A percentile compares a stretch with the other conserved stretches of the same genome.
Evolutionary conservation across 495 filamentous ascomycete genomes (phyloP).

Genomic region (Amniculicola lignicola): DNA sequence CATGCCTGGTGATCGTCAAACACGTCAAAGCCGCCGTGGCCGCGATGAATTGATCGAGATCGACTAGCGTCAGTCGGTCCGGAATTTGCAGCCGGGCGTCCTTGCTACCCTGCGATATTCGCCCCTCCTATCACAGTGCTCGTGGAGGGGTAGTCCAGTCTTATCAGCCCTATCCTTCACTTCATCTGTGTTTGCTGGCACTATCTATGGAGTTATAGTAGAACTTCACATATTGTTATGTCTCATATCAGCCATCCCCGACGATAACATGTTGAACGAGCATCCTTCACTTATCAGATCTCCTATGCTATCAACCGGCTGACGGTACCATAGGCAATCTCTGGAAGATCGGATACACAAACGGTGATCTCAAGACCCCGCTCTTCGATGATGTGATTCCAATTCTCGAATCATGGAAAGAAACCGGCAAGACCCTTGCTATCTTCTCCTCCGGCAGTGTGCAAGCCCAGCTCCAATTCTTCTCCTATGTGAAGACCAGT

Average conservation of each 20-base stretch:
- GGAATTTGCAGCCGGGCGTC: conserved; percentile 1
- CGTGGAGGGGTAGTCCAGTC: no score
- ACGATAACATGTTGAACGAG: no score
- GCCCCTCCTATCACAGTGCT: conserved; percentile 4
- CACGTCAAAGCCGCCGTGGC: background rate
- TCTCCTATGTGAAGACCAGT: conserved; percentile 58
- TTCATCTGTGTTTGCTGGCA: no score
- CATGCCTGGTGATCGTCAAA: background rate
- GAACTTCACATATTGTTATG: no score
- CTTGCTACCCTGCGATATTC: conserved; percentile 21
- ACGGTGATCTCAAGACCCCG: conserved; percentile 59
- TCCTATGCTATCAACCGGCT: conserved; percentile 16
- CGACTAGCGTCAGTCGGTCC: background rate
- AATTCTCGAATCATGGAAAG: conserved; percentile 52
- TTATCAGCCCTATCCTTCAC: no score
- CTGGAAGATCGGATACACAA: conserved; percentile 62
- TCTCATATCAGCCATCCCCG: no score
- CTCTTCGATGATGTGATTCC: conserved; percentile 66
- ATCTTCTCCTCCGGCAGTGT: conserved; percentile 74
- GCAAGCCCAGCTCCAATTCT: conserved; percentile 67
- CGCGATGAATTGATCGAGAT: conserved; percentile 4
- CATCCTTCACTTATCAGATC: no score
- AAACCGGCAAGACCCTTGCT: conserved; percentile 49
- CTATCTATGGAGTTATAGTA: no score
- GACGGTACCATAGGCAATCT: conserved; percentile 53